Base-by-base conservation (phyloP, 169 alveolate genomes). In the Plasmodium blacklocki region DNA sequence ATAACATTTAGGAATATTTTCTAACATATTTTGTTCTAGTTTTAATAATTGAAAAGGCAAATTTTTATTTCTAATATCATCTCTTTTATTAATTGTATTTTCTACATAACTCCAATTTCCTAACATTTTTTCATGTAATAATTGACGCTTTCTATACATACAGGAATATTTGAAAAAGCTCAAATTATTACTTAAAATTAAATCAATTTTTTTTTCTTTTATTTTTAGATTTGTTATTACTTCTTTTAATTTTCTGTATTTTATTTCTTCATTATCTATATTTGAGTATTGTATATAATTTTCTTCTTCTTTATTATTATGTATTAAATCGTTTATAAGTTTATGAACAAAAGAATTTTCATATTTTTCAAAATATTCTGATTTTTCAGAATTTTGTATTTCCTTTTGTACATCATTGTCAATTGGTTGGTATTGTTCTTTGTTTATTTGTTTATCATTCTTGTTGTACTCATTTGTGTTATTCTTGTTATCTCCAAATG, bases 11-110 rank as follows among this genome's bases (percentile, higher is more conserved):
- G 88, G 92, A 52, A 94, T 75, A 76, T 91, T 94, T 73, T 93
- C 86, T 60, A 92, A 49, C 21, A 93, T 88, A 72, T 87, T 89
- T 54, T 92, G 58, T 14, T 94, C 93, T 58, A 93, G 70, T 23
- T 94, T 94, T 47, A 94, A 85, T 12, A 94, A 86, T 68, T 94
- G 95, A 88, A 94, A 94, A 23, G 96, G 96, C 15, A 94, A 88
- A 66, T 93, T 91, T 87, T 91, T 88, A 71, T 94, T 94, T 67
- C 96, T 88, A 19, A 75, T 58, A 47, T 85, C 88, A 66, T 80
- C 59, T 39, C 73, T 70, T 85, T 78, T 70, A 66, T 76, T 73
- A 29, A 64, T 32, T 14, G 15, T 15, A 80, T 50, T 59, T 60
- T 58, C 60, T 21, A 94, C 94, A 68, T 94, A 94, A 26, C 93